Percentiles rank a stretch among this genome's conserved stretches.
These are phyloP conservation scores for Pilasporangium apinafurcum DNA, from an alignment of 352 stramenopile species.

Conservation along the genomic window DNA sequence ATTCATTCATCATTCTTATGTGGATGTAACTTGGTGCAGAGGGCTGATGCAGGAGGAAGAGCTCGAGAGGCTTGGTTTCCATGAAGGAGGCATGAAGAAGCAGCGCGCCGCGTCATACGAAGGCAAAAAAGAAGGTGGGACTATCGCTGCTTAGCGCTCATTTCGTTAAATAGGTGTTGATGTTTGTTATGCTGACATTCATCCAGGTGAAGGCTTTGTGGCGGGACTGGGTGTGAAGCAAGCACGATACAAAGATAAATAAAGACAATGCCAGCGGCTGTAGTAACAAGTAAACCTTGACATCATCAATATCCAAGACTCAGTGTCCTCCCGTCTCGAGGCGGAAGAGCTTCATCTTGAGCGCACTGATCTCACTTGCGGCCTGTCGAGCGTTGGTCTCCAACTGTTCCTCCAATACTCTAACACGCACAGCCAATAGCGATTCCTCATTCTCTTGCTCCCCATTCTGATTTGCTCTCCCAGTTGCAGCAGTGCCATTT, in stretches of 20 bases:
- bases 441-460: no score
- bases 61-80: slow-evolving; percentile 77
- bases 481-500: neutral
- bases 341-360: slow-evolving; percentile 64
- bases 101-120: slow-evolving; percentile 40
- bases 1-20: no score
- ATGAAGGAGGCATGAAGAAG: slow-evolving; percentile 76
- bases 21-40: slow-evolving; percentile 15
- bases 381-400: slow-evolving; percentile 51
- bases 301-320: neutral
- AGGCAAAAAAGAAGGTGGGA: slow-evolving; percentile 64
- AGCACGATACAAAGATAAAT: slow-evolving; percentile 52
- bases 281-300: neutral
- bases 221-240: slow-evolving; percentile 73
- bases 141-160: neutral
- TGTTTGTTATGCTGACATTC: no score
- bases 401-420: slow-evolving; percentile 65
- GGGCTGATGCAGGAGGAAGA: slow-evolving; percentile 82
- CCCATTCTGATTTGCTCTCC: no score
- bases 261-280: no score
- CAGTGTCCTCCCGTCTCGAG: slow-evolving; percentile 25
- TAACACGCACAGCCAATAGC: slow-evolving; percentile 38
- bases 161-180: no score
- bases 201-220: slow-evolving; percentile 81
- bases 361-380: slow-evolving; percentile 40